phyloP scores from a whole-genome alignment of 1,139 yeast species.

The Geotrichum aggregatum region DNA sequence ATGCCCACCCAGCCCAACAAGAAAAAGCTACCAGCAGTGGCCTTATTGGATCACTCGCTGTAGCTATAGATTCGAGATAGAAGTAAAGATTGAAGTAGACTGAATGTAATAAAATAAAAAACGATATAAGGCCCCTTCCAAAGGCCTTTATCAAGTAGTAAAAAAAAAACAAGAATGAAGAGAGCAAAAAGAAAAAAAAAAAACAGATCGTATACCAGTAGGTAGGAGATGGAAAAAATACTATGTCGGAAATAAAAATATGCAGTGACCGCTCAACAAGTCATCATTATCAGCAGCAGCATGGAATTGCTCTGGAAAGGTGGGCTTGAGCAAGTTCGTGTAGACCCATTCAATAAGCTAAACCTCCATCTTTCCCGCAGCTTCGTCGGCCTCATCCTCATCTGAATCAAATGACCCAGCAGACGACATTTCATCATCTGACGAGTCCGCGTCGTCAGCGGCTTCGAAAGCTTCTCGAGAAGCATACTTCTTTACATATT shows the following conservation, averaged over 20 bases:
- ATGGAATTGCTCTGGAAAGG: too few relatives aligned
- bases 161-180: neutral
- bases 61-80: too few relatives aligned
- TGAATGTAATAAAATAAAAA: conserved; percentile 15
- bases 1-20: too few relatives aligned
- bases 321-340: neutral
- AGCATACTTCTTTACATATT: conserved; percentile 74
- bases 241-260: too few relatives aligned
- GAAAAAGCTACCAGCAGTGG: too few relatives aligned
- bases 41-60: too few relatives aligned
- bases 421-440: conserved; percentile 44
- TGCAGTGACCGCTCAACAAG: too few relatives aligned
- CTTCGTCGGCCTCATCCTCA: conserved; percentile 44
- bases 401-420: conserved; percentile 46
- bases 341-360: conserved; percentile 20
- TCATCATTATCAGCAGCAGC: too few relatives aligned
- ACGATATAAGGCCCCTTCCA: neutral
- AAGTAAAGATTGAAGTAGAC: too few relatives aligned
- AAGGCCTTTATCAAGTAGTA: neutral
- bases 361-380: conserved; percentile 43
- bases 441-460: conserved; percentile 40
- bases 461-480: conserved; percentile 41
- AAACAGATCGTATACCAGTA: neutral
- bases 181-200: neutral
- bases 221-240: neutral